Conservation (phyloP, 1,284 basidiomycete species). For the Tranzscheliella williamsii region DNA sequence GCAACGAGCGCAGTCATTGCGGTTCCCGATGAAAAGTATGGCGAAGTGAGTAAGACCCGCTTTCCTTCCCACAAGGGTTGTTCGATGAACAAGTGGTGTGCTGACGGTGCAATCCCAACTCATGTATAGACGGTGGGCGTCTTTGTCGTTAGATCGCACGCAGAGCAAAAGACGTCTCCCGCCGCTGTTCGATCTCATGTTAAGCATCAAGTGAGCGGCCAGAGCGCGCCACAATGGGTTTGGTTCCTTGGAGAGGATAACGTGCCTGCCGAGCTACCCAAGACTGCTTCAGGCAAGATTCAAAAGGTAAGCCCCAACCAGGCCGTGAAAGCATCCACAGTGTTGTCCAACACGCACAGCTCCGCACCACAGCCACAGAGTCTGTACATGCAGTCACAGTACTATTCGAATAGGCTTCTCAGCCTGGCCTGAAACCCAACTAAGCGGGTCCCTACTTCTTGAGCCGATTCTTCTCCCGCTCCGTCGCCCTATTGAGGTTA, state of each 20-base stretch:
- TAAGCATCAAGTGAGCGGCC: constrained; percentile 39
- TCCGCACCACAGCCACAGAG: no score
- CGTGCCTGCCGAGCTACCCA: constrained; percentile 70
- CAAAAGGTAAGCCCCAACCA: constrained; percentile 74
- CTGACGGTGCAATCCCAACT: no score
- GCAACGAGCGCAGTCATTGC: constrained; percentile 75
- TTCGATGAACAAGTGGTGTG: no score
- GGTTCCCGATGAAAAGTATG: constrained; percentile 68
- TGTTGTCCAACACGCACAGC: no score
- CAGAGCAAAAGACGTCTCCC: constrained; percentile 53
- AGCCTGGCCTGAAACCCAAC: no score
- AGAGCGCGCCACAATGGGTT: constrained; percentile 72
- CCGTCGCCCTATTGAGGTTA: no score
- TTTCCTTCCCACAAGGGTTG: no score
- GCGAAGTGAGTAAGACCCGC: constrained; percentile 52
- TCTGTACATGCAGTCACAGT: no score
- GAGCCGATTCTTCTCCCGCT: no score
- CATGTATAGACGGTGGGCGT: constrained; percentile 48
- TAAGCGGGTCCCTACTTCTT: no score
- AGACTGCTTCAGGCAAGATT: constrained; percentile 85
- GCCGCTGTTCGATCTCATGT: constrained; percentile 64
- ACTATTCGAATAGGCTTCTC: no score
- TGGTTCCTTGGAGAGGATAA: constrained; percentile 77
- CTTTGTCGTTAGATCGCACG: constrained; percentile 34
- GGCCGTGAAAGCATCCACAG: no score